Evolutionary conservation across 2,329 filamentous ascomycete genomes (phyloP).

Genomic region (Stachybotrys echinatus): DNA sequence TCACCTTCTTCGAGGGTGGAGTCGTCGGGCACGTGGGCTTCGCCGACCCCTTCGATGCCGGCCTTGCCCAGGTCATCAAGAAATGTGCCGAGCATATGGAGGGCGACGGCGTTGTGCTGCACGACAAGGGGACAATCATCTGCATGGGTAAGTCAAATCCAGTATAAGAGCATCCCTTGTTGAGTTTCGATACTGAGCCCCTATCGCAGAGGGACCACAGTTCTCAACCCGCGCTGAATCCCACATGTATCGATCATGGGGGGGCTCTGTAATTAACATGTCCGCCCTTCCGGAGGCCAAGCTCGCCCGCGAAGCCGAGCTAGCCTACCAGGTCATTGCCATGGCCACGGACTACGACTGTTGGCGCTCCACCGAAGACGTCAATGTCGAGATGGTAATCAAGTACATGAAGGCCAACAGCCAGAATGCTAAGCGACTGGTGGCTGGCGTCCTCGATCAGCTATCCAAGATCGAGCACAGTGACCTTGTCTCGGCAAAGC

Average conservation of each 20-base stretch:
- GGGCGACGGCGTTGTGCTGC: slow-evolving; percentile 78
- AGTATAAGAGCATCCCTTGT: neutral
- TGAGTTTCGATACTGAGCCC: neutral
- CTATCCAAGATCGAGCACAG: slow-evolving; percentile 71
- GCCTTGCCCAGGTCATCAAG: slow-evolving; percentile 70
- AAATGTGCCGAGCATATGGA: slow-evolving; percentile 69
- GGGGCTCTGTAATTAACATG: slow-evolving; percentile 97
- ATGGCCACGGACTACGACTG: slow-evolving; percentile 99
- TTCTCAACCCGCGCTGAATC: slow-evolving; percentile 96
- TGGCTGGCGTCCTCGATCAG: slow-evolving; percentile 83
- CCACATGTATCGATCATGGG: slow-evolving; percentile 91
- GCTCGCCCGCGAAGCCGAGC: slow-evolving; percentile 91
- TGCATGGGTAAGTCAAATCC: slow-evolving; percentile 66
- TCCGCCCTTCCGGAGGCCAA: slow-evolving; percentile 92
- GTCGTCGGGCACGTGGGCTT: slow-evolving; percentile 94
- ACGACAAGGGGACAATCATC: slow-evolving; percentile 78
- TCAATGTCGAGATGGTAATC: slow-evolving; percentile 96
- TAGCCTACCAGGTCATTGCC: slow-evolving; percentile 97
- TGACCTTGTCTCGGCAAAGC: slow-evolving; percentile 73
- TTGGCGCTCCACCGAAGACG: slow-evolving; percentile 80
- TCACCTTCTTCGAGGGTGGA: slow-evolving; percentile 92
- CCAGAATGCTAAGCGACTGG: slow-evolving; percentile 77
- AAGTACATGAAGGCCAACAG: slow-evolving; percentile 92
- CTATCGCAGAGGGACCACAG: slow-evolving; percentile 76
- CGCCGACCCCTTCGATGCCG: slow-evolving; percentile 86